Percentiles rank a stretch among this genome's conserved stretches.
Conservation (phyloP, 164 flowering plant species). For the Magnolia changhungtana region DNA sequence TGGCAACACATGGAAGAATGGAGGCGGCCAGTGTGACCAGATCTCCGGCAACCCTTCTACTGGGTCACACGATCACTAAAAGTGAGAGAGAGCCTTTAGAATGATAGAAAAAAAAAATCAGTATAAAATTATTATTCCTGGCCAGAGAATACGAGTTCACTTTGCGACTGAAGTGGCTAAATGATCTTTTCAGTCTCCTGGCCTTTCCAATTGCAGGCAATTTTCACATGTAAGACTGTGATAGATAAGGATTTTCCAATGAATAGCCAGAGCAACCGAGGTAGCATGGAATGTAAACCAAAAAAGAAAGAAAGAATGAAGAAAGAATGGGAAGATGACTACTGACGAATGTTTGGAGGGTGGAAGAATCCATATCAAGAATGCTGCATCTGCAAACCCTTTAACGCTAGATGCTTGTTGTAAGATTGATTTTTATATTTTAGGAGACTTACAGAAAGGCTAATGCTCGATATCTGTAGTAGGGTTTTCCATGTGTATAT, state of each 20-base stretch:
- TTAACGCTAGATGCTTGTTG: background rate
- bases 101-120: background rate
- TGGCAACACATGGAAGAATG: constrained; percentile 42
- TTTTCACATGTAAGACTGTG: background rate
- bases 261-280: background rate
- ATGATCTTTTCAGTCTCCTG: background rate
- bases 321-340: background rate
- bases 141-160: background rate
- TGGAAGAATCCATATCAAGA: background rate
- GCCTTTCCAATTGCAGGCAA: background rate
- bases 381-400: background rate
- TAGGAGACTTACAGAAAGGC: constrained; percentile 1
- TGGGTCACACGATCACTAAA: constrained; percentile 28
- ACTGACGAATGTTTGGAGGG: background rate
- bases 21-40: constrained; percentile 32
- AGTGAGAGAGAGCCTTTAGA: background rate
- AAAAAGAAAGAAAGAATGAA: background rate
- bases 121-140: background rate
- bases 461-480: constrained; percentile 10
- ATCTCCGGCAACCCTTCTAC: constrained; percentile 33
- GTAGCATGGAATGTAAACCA: background rate
- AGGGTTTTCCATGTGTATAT: constrained; percentile 13
- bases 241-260: background rate
- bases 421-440: background rate
- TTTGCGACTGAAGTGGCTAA: background rate